Percentiles rank a stretch among this genome's conserved stretches.
Conservation (phyloP, 108 stramenopile genomes). For the Cyclotella distinguenda region DNA sequence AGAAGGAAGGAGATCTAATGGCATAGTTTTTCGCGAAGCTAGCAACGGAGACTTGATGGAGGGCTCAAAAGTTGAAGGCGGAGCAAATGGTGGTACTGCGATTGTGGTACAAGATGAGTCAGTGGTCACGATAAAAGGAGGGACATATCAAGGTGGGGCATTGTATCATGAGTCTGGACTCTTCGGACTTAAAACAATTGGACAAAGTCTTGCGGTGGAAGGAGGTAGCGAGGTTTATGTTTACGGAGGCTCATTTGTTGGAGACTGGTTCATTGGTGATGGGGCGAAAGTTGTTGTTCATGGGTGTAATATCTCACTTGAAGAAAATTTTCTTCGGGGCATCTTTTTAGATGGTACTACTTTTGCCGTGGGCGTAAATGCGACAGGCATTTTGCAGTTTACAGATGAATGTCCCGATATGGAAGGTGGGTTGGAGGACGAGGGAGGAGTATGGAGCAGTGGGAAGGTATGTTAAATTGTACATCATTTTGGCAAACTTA, state of each 20-base stretch:
- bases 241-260: background rate
- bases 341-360: background rate
- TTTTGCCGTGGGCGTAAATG: slow-evolving; percentile 1
- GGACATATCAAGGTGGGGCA: background rate
- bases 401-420: slow-evolving; percentile 10
- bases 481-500: too few species aligned
- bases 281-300: background rate
- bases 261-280: slow-evolving; percentile 4
- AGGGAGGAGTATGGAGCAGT: slow-evolving; percentile 1
- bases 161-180: background rate
- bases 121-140: background rate
- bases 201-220: background rate
- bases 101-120: background rate
- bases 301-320: background rate
- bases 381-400: background rate
- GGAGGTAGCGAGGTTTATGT: slow-evolving; percentile 6
- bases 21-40: background rate
- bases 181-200: background rate
- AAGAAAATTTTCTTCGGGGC: background rate
- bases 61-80: background rate
- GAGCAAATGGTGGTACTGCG: background rate
- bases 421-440: slow-evolving; percentile 1
- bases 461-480: background rate
- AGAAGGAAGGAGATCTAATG: background rate
- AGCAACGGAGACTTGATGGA: background rate